Percentiles rank a stretch among this genome's conserved stretches.
Conservation (phyloP, 371 early-diverging fungal genomes). For the Encephalitozoon cuniculi region DNA sequence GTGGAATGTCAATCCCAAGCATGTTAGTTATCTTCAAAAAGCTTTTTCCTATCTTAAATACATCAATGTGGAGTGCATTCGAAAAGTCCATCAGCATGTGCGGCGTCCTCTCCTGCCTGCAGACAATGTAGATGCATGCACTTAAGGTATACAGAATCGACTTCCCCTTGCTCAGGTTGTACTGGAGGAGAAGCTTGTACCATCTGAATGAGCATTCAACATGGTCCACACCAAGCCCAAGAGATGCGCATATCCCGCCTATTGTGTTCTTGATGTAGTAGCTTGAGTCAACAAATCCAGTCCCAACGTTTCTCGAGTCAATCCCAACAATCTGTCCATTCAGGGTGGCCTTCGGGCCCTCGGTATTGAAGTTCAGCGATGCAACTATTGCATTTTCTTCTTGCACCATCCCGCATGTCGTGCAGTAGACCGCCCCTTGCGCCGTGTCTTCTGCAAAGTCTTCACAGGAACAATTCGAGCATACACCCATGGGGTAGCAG, state of each 20-base stretch:
- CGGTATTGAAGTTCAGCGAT: slow-evolving; percentile 81
- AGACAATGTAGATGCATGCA: slow-evolving; percentile 88
- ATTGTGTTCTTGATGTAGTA: slow-evolving; percentile 56
- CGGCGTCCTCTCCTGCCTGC: slow-evolving; percentile 73
- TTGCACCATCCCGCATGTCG: slow-evolving; percentile 65
- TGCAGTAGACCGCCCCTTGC: slow-evolving; percentile 57
- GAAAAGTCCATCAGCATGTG: slow-evolving; percentile 96
- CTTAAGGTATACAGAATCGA: slow-evolving; percentile 73
- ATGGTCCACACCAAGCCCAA: slow-evolving; percentile 65
- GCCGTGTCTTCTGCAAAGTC: slow-evolving; percentile 52
- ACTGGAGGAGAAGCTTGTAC: slow-evolving; percentile 78
- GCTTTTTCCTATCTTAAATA: slow-evolving; percentile 80
- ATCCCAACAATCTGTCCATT: slow-evolving; percentile 57
- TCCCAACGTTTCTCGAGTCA: slow-evolving; percentile 48
- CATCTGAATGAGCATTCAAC: slow-evolving; percentile 76
- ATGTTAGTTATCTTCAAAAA: slow-evolving; percentile 73
- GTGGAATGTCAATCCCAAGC: slow-evolving; percentile 70
- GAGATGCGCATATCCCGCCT: slow-evolving; percentile 36
- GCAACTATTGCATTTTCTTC: slow-evolving; percentile 87
- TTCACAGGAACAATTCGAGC: slow-evolving; percentile 53
- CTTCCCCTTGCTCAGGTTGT: slow-evolving; percentile 83
- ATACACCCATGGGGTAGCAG: slow-evolving; percentile 22
- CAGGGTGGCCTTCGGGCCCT: slow-evolving; percentile 50
- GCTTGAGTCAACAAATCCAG: slow-evolving; percentile 32
- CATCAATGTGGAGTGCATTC: slow-evolving; percentile 70